phyloP scores from a whole-genome alignment of 2,329 filamentous ascomycete genomes.

The Alternaria hordeiaustralica region DNA sequence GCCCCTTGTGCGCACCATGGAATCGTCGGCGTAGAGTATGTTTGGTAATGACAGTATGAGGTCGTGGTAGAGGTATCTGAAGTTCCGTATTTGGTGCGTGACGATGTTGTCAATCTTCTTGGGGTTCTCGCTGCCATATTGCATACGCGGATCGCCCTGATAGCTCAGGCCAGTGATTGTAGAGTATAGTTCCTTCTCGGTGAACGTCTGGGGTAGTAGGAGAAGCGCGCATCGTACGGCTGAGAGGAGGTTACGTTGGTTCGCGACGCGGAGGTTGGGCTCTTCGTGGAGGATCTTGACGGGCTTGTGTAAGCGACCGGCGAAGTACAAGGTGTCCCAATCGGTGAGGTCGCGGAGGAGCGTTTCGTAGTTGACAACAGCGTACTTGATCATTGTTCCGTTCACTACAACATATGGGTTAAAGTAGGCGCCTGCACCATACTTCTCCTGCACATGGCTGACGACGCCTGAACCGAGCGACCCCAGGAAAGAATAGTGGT shows the following conservation, averaged over 20 bases:
- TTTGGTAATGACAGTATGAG: constrained; percentile 91
- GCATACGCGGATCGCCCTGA: constrained; percentile 95
- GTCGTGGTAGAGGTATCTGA: constrained; percentile 88
- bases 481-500: constrained; percentile 89
- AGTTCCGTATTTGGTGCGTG: constrained; percentile 86
- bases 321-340: constrained; percentile 96
- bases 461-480: constrained; percentile 85
- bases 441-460: constrained; percentile 82
- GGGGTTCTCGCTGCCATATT: constrained; percentile 85
- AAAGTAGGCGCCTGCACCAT: constrained; percentile 96
- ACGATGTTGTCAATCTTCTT: constrained; percentile 96
- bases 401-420: constrained; percentile 95
- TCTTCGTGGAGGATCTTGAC: constrained; percentile 98
- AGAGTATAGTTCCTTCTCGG: constrained; percentile 84
- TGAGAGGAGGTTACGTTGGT: constrained; percentile 93
- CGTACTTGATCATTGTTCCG: constrained; percentile 96
- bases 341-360: constrained; percentile 83
- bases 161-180: constrained; percentile 94
- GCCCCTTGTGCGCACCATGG: constrained; percentile 60
- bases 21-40: constrained; percentile 73
- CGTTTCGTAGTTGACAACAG: constrained; percentile 92
- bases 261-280: constrained; percentile 87
- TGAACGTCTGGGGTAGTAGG: constrained; percentile 82
- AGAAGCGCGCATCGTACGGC: constrained; percentile 89
- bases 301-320: constrained; percentile 93